Evolutionary conservation across 2,329 filamentous ascomycete species (phyloP).

Genomic region (Colletotrichum gloeosporioides): DNA sequence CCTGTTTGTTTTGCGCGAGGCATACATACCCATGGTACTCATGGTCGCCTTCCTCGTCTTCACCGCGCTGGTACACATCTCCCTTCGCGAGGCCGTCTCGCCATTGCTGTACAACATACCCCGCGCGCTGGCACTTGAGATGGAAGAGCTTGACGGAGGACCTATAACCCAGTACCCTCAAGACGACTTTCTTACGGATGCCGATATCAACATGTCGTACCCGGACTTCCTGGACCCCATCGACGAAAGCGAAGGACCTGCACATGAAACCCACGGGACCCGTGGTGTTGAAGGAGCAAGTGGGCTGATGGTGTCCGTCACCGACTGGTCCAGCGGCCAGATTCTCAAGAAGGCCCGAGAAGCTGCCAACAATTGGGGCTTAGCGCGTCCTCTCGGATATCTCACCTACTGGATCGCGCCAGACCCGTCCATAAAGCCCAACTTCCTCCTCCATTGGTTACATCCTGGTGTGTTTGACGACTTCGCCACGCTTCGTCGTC

Average conservation of each 20-base stretch:
- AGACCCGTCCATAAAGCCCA: conserved; percentile 36
- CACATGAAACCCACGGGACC: conserved; percentile 27
- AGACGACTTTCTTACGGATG: conserved; percentile 14
- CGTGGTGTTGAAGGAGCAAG: conserved; percentile 44
- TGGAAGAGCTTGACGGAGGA: conserved; percentile 43
- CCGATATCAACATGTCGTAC: conserved; percentile 1
- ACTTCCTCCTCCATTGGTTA: conserved; percentile 70
- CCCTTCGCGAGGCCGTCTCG: conserved; percentile 73
- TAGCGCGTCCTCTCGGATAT: conserved; percentile 31
- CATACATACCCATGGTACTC: conserved; percentile 72
- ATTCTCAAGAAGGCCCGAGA: conserved; percentile 37
- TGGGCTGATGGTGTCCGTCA: conserved; percentile 34
- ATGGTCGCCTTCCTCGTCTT: conserved; percentile 81
- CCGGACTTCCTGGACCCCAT: conserved; percentile 22
- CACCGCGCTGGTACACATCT: conserved; percentile 77
- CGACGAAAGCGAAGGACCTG: conserved; percentile 27
- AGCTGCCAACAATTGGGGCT: conserved; percentile 28
- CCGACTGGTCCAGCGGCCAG: conserved; percentile 40
- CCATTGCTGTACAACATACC: conserved; percentile 83
- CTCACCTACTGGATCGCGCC: conserved; percentile 32
- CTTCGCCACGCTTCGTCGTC: conserved; percentile 55
- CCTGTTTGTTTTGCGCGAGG: conserved; percentile 74
- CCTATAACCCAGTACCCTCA: not conserved
- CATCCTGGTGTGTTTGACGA: conserved; percentile 79
- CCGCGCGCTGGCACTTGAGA: conserved; percentile 66